phyloP scores from a whole-genome alignment of 768 basidiomycete genomes.

The Hypsizygus marmoreus region DNA sequence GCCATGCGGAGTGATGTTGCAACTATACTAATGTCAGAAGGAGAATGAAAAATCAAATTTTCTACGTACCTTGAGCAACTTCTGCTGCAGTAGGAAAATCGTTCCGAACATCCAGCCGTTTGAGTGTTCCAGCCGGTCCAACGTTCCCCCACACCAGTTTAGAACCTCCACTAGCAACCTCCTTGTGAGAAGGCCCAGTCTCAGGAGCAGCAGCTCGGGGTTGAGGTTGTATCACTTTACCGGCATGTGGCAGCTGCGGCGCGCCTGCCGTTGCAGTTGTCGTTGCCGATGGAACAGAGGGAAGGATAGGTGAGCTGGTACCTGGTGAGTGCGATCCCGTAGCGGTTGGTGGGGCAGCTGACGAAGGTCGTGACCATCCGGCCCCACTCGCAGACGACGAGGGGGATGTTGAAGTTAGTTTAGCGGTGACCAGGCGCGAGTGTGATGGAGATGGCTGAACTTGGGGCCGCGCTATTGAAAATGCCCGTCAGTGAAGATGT shows the following conservation, averaged over 20 bases:
- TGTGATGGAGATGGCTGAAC: slow-evolving; percentile 59
- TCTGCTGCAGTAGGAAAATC: slow-evolving; percentile 99
- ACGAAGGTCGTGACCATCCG: slow-evolving; percentile 82
- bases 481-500: slow-evolving; percentile 14
- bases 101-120: slow-evolving; percentile 45
- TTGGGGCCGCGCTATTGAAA: slow-evolving; percentile 54
- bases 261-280: slow-evolving; percentile 28
- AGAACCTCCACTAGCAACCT: slow-evolving; percentile 25
- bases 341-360: slow-evolving; percentile 60
- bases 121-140: slow-evolving; percentile 39
- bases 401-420: slow-evolving; percentile 71
- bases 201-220: slow-evolving; percentile 44
- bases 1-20: slow-evolving; percentile 34
- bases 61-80: slow-evolving; percentile 82
- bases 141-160: slow-evolving; percentile 79
- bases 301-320: slow-evolving; percentile 41
- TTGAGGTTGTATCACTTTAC: slow-evolving; percentile 72
- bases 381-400: slow-evolving; percentile 57
- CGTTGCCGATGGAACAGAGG: slow-evolving; percentile 33
- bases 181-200: slow-evolving; percentile 31
- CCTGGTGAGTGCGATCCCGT: slow-evolving; percentile 46
- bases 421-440: slow-evolving; percentile 84
- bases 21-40: slow-evolving; percentile 22
- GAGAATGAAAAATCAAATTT: too few relatives aligned
- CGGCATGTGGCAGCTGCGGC: slow-evolving; percentile 56